Evolutionary conservation across 768 basidiomycete species (phyloP).

Genomic region (Phallus indusiatus): DNA sequence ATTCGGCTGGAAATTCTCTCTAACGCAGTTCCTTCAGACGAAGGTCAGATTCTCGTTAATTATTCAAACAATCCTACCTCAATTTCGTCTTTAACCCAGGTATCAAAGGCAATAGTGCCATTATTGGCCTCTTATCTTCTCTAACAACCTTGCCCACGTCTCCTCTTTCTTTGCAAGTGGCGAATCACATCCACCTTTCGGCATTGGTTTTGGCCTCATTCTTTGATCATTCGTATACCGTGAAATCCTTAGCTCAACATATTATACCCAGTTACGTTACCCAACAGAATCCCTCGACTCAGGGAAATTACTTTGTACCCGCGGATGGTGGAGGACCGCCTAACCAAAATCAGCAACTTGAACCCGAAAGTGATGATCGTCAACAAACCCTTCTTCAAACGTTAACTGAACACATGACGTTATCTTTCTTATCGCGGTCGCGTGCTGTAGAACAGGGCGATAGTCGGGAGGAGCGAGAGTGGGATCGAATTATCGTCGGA

Average conservation of each 20-base stretch:
- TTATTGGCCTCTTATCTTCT: conserved; percentile 48
- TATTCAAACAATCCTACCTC: background rate
- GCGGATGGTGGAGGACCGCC: conserved; percentile 38
- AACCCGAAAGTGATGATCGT: conserved; percentile 35
- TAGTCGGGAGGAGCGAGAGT: conserved; percentile 70
- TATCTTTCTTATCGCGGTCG: conserved; percentile 71
- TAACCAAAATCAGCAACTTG: conserved; percentile 24
- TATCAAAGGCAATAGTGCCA: conserved; percentile 40
- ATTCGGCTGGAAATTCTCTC: conserved; percentile 59
- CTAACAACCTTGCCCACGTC: conserved; percentile 54
- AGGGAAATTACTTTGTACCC: conserved; percentile 56
- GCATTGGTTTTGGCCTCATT: conserved; percentile 74
- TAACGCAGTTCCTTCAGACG: conserved; percentile 57
- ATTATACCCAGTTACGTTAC: conserved; percentile 41
- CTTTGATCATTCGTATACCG: conserved; percentile 52
- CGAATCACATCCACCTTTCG: conserved; percentile 64
- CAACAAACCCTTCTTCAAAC: conserved; percentile 67
- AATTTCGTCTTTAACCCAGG: conserved; percentile 13
- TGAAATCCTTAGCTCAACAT: conserved; percentile 53
- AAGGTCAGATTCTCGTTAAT: conserved; percentile 7
- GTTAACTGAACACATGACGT: conserved; percentile 83
- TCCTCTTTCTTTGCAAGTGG: conserved; percentile 44
- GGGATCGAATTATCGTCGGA: conserved; percentile 81
- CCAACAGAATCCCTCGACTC: conserved; percentile 12
- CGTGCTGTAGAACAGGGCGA: conserved; percentile 48